Evolutionary conservation across 352 stramenopile genomes (phyloP), one percentile per base, ranked within the genome.

Genomic region (Thalassiosira hispida): DNA sequence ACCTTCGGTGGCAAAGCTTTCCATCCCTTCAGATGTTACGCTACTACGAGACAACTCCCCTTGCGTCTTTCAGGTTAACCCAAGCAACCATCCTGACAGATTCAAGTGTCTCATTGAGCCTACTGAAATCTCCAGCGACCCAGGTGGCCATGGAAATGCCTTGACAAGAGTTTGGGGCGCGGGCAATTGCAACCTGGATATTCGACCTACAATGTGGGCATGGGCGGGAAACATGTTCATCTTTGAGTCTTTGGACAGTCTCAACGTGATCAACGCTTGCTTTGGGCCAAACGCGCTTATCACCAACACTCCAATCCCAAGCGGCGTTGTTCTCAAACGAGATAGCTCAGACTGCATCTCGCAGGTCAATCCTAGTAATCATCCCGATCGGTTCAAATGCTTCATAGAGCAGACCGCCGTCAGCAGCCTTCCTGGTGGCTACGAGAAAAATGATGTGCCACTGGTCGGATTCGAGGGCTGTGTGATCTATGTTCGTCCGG

Each of bases 61-160:
- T 63, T 63, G 53, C 53, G 23, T 63, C 31, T 63, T 27, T 25
- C 53, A 63, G 35, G 31, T 63, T 14, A 63, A 63, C 53, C 53
- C 53, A 23, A 63, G 53, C 53, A 63, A 63, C 29, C 51, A 60
- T 60, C 51, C 51, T 60, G 51, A 60, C 51, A 31, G 51, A 60
- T 60, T 60, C 51, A 60, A 60, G 29, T 60, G 51, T 35, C 25
- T 60, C 6, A 60, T 60, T 35, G 20, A 60, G 18, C 51, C 51
- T 31, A 60, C 52, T 61, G 9, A 49, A 49, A 49, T 49, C 40
- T 49, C 40, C 40, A 49, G 40, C 20, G 40, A 49, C 40, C 40
- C 40, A 49, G 40, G 40, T 49, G 46, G 46, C 20, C 46, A 55
- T 29, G 46, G 46, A 29, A 55, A 55, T 55, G n/a, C 46, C 46